phyloP scores from a whole-genome alignment of 2,329 filamentous ascomycete genomes.

The Neopestalotiopsis clavispora region DNA sequence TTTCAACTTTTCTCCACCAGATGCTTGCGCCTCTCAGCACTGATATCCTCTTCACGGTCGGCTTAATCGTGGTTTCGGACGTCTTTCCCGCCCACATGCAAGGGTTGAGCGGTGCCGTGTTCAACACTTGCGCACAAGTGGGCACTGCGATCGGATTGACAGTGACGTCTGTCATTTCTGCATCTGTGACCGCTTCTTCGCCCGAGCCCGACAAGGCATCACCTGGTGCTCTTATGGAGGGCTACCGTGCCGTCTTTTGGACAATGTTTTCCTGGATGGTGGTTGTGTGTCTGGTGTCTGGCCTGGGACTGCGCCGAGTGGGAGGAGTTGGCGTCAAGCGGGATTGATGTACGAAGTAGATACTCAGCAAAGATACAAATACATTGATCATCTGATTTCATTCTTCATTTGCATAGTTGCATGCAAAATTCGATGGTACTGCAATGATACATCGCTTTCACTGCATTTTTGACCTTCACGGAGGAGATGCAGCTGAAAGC shows the following conservation, averaged over 20 bases:
- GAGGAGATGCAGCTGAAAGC: too few relatives aligned
- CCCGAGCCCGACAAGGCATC: conserved; percentile 8
- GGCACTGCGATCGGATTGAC: conserved; percentile 19
- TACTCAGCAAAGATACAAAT: too few relatives aligned
- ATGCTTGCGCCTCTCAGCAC: conserved; percentile 4
- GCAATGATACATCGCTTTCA: too few relatives aligned
- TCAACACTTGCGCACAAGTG: conserved; percentile 21
- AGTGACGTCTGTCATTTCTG: conserved; percentile 16
- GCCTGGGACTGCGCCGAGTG: not conserved
- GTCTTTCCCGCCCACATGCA: conserved; percentile 19
- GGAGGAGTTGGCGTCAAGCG: conserved; percentile 6
- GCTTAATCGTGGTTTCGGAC: conserved; percentile 3
- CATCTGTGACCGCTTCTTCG: conserved; percentile 13
- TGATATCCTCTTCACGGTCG: conserved; percentile 13
- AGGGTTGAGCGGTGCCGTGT: conserved; percentile 18
- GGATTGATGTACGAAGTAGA: not conserved
- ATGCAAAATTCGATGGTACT: not conserved
- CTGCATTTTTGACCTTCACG: too few relatives aligned
- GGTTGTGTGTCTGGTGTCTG: not conserved
- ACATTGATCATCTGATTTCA: too few relatives aligned
- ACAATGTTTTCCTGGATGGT: conserved; percentile 12
- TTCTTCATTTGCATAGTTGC: too few relatives aligned
- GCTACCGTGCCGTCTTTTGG: conserved; percentile 21
- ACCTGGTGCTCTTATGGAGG: conserved; percentile 18
- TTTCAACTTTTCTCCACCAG: not conserved